These are phyloP conservation scores for Chaetomium sp. DNA, from an alignment of 2,329 filamentous ascomycete genomes.

Conservation along the genomic window DNA sequence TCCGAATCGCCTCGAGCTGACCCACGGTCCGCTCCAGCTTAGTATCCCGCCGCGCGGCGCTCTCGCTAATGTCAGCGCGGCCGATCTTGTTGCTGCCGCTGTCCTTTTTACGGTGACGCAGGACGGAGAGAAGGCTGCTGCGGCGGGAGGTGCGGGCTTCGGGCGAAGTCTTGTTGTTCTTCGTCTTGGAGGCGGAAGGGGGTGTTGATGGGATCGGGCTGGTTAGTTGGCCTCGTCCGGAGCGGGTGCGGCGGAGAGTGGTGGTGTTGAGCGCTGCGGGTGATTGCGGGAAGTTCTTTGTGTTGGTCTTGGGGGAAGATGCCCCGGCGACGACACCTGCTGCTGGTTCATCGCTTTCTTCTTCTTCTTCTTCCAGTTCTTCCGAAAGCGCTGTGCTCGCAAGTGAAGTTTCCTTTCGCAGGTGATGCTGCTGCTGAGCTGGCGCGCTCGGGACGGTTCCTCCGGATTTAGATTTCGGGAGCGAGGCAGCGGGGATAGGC, in stretches of 20 bases:
- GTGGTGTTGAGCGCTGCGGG: background rate
- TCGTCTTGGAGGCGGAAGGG: constrained; percentile 4
- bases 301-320: background rate
- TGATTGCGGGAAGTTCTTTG: background rate
- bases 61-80: constrained; percentile 47
- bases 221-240: constrained; percentile 34
- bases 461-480: background rate
- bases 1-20: constrained; percentile 44
- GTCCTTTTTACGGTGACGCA: constrained; percentile 56
- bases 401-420: constrained; percentile 15
- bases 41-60: constrained; percentile 55
- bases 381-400: constrained; percentile 37
- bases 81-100: constrained; percentile 40
- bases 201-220: constrained; percentile 13
- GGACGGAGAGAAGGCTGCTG: constrained; percentile 49
- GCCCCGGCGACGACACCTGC: constrained; percentile 40
- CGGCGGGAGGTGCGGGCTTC: constrained; percentile 28
- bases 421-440: background rate
- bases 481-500: constrained; percentile 16
- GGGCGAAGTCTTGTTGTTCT: constrained; percentile 26
- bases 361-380: constrained; percentile 36
- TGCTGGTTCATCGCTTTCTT: constrained; percentile 48
- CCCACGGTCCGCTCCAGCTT: constrained; percentile 52
- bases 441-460: background rate
- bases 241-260: constrained; percentile 35